phyloP scores from a whole-genome alignment of 2,329 filamentous ascomycete species.

The Calonectria honghensis region DNA sequence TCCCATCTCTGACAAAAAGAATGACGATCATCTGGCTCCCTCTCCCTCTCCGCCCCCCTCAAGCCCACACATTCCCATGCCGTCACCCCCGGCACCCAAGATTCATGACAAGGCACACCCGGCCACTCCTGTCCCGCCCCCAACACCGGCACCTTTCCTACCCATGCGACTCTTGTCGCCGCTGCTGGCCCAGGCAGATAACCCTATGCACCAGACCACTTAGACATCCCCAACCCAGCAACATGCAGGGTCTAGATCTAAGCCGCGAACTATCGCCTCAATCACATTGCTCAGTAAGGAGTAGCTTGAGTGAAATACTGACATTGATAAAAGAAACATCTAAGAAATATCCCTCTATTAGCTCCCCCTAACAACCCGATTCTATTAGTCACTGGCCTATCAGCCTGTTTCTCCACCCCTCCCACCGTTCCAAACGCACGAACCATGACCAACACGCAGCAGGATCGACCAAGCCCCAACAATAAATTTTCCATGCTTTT shows the following conservation, averaged over 20 bases:
- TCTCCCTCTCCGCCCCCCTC: background rate
- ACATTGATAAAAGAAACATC: conserved; percentile 29
- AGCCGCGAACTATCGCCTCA: conserved; percentile 41
- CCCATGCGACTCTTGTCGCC: conserved; percentile 20
- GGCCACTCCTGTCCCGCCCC: conserved; percentile 5
- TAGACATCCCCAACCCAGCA: conserved; percentile 34
- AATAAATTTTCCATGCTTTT: conserved; percentile 48
- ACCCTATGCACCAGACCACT: conserved; percentile 7
- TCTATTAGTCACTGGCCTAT: conserved; percentile 43
- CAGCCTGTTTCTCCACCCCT: conserved; percentile 31
- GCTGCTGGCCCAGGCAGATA: conserved; percentile 9
- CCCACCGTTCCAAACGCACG: conserved; percentile 30
- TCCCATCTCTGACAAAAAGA: conserved; percentile 28
- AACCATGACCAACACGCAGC: conserved; percentile 45
- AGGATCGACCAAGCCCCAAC: conserved; percentile 46
- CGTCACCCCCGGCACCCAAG: background rate
- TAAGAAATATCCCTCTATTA: conserved; percentile 42
- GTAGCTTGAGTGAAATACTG: conserved; percentile 32
- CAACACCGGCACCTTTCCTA: conserved; percentile 19
- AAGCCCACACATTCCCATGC: conserved; percentile 17
- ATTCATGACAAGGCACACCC: conserved; percentile 24
- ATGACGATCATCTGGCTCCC: conserved; percentile 38
- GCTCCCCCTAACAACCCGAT: conserved; percentile 33
- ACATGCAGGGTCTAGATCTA: conserved; percentile 42
- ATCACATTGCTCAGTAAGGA: conserved; percentile 34